Evolutionary conservation across 225 moss, liverwort and hornwort species (phyloP).

Genomic region (Climacium dendroides): DNA sequence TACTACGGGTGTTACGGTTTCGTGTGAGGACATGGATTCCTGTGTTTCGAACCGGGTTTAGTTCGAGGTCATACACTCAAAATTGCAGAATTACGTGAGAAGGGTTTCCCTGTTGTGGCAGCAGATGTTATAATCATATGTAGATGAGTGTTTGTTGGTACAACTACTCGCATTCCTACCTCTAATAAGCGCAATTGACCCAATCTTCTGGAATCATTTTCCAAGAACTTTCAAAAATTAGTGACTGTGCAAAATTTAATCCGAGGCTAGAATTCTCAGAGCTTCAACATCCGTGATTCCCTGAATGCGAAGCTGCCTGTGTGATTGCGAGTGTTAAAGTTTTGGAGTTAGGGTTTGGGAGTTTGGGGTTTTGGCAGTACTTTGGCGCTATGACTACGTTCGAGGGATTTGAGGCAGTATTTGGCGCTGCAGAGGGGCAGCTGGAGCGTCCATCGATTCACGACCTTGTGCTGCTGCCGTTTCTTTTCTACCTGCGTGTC

Average conservation of each 20-base stretch:
- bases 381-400: constrained; percentile 3
- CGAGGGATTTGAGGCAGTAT: constrained; percentile 31
- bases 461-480: constrained; percentile 8
- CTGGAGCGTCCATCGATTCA: not conserved
- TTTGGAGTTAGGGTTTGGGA: not conserved
- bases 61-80: not conserved
- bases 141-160: not conserved
- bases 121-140: not conserved
- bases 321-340: not conserved
- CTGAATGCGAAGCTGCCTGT: not conserved
- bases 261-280: not conserved
- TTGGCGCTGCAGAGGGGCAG: constrained; percentile 17
- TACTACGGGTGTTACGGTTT: not conserved
- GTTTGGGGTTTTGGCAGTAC: not conserved
- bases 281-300: not conserved
- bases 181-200: not conserved
- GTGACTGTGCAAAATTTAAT: not conserved
- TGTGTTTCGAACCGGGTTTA: not conserved
- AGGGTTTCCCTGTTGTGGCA: not conserved
- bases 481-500: constrained; percentile 39
- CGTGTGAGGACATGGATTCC: not conserved
- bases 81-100: not conserved
- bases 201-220: not conserved
- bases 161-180: not conserved
- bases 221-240: not conserved